Evolutionary conservation across 441 rosid species (phyloP), one percentile per base, ranked within the genome.

Genomic region (Geranium incanum): DNA sequence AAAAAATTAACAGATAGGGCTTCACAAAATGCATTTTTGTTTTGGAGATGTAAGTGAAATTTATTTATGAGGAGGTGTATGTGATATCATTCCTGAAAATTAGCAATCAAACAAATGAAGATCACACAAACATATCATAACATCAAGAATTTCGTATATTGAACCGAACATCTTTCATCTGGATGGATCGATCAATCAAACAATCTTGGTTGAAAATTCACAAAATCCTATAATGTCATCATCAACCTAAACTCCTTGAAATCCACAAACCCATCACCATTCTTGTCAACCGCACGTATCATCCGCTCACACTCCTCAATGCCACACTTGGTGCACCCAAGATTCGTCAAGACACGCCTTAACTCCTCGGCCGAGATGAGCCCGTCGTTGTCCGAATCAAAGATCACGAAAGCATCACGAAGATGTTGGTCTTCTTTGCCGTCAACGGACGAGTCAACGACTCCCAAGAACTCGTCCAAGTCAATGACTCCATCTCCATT

Each of bases 191-290:
- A 45, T 45, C 52, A 1, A 11, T 9, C 52, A 2, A 1, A 9
- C 1, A 13, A 43, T 43, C 8, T 5, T 4, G 4, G 0, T 45
- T 1, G 9, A 45, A 45, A 45, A 45, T 45, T 7, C 52, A 13
- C 12, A 28, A 8, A 45, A 11, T 11, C 12, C 36, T 19, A 52
- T 9, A 36, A 6, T 11, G 70, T 64, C 82, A 87, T 80, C 88
- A 87, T 84, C 37, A 74, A 69, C 15, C 81, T 75, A 63, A 87
- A 85, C 68, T 87, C 86, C 33, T 77, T 73, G 68, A 82, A 84
- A 66, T 82, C 84, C 66, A 87, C 89, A 68, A 79, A 85, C 4
- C 89, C 86, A 78, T 85, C 88, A 1, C 84, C 84, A 62, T 84
- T 81, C 45, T 65, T 73, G 41, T 87, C 91, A 5, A 81, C 82